phyloP scores from a whole-genome alignment of 768 basidiomycete genomes.

The Amanita molliuscula region DNA sequence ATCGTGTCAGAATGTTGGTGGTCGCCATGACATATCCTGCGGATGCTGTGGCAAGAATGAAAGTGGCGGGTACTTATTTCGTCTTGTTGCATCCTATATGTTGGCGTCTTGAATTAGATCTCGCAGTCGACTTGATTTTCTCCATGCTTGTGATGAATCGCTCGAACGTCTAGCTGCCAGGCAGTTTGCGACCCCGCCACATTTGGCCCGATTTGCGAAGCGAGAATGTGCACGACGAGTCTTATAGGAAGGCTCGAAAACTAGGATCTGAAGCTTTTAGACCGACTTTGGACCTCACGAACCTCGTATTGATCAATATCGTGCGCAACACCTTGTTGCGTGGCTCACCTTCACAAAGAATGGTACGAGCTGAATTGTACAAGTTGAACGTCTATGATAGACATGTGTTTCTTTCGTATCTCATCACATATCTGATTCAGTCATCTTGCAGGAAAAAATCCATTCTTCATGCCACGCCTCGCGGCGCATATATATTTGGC shows the following conservation, averaged over 20 bases:
- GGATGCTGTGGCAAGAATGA: not conserved
- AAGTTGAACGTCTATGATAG: slow-evolving; percentile 31
- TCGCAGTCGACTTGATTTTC: not conserved
- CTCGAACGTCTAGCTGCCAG: not conserved
- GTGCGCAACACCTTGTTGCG: slow-evolving; percentile 11
- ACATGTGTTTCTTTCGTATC: not conserved
- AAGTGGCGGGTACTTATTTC: not conserved
- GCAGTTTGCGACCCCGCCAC: not conserved
- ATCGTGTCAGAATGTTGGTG: no score
- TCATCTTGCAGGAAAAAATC: slow-evolving; percentile 21
- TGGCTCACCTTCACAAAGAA: slow-evolving; percentile 7
- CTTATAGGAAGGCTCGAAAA: not conserved
- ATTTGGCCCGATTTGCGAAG: not conserved
- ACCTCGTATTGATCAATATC: slow-evolving; percentile 8
- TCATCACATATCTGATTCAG: not conserved
- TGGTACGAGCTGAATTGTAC: slow-evolving; percentile 19
- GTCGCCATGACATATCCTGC: no score
- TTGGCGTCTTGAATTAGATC: not conserved
- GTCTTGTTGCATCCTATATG: not conserved
- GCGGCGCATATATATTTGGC: slow-evolving; percentile 33
- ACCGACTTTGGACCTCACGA: slow-evolving; percentile 11
- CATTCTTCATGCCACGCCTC: slow-evolving; percentile 39
- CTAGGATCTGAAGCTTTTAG: slow-evolving; percentile 9
- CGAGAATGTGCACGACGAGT: not conserved
- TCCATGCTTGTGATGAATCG: not conserved